These are phyloP conservation scores for Ottelia alismoides DNA, from an alignment of 106 monocot genomes.

Conservation along the genomic window DNA sequence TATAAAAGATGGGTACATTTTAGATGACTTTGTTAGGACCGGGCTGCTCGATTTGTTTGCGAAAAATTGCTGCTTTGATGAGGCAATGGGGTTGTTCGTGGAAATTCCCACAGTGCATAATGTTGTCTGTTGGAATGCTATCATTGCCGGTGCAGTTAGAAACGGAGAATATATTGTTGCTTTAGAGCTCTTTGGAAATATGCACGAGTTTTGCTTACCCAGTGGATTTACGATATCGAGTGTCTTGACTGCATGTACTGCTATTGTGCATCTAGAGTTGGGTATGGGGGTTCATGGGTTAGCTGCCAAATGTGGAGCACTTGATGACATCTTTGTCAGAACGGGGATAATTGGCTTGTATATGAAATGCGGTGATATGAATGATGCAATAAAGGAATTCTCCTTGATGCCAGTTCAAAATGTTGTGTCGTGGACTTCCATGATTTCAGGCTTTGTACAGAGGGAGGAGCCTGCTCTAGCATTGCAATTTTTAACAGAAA, in stretches of 20 bases:
- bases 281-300: constrained; percentile 45
- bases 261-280: constrained; percentile 10
- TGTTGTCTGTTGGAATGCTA: constrained; percentile 65
- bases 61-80: constrained; percentile 22
- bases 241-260: constrained; percentile 38
- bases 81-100: constrained; percentile 29
- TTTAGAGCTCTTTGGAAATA: constrained; percentile 45
- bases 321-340: constrained; percentile 38
- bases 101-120: constrained; percentile 13
- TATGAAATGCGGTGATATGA: constrained; percentile 44
- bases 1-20: constrained; percentile 34
- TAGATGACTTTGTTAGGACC: constrained; percentile 33
- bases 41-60: constrained; percentile 47
- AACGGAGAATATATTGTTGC: constrained; percentile 34
- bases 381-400: constrained; percentile 44
- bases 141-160: constrained; percentile 48
- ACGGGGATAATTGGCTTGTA: constrained; percentile 48
- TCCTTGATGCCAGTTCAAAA: constrained; percentile 38
- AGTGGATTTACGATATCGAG: constrained; percentile 60
- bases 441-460: constrained; percentile 55
- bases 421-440: constrained; percentile 66
- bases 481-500: constrained; percentile 26
- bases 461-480: constrained; percentile 19
- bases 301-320: constrained; percentile 31
- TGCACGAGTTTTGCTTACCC: constrained; percentile 20